A percentile compares a stretch with the other conserved stretches of the same genome.
Evolutionary conservation across 2,329 filamentous ascomycete species (phyloP).

Genomic region (Orbilia ellipsospora): DNA sequence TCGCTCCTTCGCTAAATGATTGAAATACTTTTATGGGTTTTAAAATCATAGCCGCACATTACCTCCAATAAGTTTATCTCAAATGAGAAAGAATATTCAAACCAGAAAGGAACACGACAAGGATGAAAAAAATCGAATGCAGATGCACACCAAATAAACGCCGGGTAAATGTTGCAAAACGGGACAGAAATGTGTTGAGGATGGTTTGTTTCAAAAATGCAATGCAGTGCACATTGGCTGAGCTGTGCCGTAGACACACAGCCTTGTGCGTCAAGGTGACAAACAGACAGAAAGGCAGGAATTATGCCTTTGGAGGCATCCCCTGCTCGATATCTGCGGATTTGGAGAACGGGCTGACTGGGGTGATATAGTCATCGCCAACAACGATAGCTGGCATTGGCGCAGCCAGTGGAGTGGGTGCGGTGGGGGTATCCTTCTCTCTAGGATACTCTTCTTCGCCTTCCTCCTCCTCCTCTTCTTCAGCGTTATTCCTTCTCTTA

Average conservation of each 20-base stretch:
- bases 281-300: conserved; percentile 6
- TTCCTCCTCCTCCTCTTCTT: conserved; percentile 20
- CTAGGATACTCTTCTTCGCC: conserved; percentile 19
- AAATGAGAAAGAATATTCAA: no score
- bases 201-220: not conserved
- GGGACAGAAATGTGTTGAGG: conserved; percentile 27
- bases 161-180: conserved; percentile 16
- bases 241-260: conserved; percentile 16
- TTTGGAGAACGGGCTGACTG: conserved; percentile 50
- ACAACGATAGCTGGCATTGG: conserved; percentile 48
- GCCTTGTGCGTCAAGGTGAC: conserved; percentile 20
- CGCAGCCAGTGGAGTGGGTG: conserved; percentile 1
- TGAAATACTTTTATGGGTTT: conserved; percentile 18
- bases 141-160: conserved; percentile 5
- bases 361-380: conserved; percentile 41
- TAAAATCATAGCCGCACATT: conserved; percentile 24
- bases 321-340: conserved; percentile 43
- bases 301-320: conserved; percentile 23
- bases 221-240: conserved; percentile 5
- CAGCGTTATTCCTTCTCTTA: conserved; percentile 37
- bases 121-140: not conserved
- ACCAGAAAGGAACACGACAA: not conserved
- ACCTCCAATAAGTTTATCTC: conserved; percentile 3
- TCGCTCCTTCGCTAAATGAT: conserved; percentile 46
- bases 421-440: conserved; percentile 38